Conservation (phyloP, 2,329 filamentous ascomycete species). For the Paecilomyces formosus region DNA sequence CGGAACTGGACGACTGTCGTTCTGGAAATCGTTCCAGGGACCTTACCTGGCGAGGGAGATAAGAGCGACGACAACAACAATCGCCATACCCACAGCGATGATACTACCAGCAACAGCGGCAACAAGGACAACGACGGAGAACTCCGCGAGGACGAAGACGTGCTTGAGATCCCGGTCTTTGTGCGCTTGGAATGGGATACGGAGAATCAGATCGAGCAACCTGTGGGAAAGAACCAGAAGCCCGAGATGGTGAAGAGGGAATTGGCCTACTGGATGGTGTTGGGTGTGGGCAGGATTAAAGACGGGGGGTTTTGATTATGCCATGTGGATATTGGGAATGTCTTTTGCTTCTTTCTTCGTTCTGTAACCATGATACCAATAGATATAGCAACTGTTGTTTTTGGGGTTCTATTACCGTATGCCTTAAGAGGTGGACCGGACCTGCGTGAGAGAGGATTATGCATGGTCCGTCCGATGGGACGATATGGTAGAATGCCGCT, state of each 20-base stretch:
- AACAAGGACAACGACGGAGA: constrained; percentile 15
- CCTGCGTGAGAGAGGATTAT: too few relatives aligned
- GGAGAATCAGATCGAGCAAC: constrained; percentile 42
- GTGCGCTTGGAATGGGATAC: constrained; percentile 86
- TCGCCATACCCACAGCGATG: constrained; percentile 24
- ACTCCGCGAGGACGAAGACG: constrained; percentile 49
- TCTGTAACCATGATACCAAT: neutral
- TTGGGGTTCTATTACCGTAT: neutral
- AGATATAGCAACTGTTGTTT: neutral
- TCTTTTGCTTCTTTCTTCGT: neutral
- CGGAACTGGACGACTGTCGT: constrained; percentile 94
- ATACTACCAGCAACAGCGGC: constrained; percentile 15
- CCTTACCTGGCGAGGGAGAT: constrained; percentile 22
- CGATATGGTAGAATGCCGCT: too few relatives aligned
- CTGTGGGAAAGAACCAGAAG: constrained; percentile 41
- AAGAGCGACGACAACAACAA: constrained; percentile 19
- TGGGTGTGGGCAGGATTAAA: constrained; percentile 76
- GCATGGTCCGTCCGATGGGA: too few relatives aligned
- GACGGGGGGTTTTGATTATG: constrained; percentile 2
- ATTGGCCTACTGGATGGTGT: constrained; percentile 89
- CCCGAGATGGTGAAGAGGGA: constrained; percentile 72
- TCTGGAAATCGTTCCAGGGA: constrained; percentile 71
- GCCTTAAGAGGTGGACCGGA: too few relatives aligned
- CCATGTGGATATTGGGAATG: neutral
- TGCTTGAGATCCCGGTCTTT: constrained; percentile 88